phyloP scores from a whole-genome alignment of 208 protist genomes.

The Trypanosoma brucei region DNA sequence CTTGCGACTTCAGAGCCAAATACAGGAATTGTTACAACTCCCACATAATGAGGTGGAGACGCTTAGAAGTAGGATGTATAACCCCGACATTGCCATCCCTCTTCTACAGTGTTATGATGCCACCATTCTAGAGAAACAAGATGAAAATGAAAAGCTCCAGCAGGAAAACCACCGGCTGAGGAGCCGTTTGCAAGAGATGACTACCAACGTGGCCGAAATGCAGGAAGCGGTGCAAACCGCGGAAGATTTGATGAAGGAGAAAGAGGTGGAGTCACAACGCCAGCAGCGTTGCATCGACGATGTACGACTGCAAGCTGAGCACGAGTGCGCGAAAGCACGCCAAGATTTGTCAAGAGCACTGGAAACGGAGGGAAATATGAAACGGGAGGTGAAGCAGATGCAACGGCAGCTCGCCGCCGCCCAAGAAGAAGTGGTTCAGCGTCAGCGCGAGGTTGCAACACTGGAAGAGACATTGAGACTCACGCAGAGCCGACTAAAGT shows the following conservation, averaged over 20 bases:
- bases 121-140: conserved; percentile 64
- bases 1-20: conserved; percentile 57
- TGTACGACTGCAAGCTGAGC: conserved; percentile 24
- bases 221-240: conserved; percentile 40
- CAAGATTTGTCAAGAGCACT: conserved; percentile 27
- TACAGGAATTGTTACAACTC: conserved; percentile 71
- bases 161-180: conserved; percentile 28
- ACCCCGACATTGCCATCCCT: conserved; percentile 79
- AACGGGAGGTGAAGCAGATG: conserved; percentile 16
- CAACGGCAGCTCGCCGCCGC: conserved; percentile 12
- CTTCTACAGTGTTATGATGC: conserved; percentile 86
- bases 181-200: conserved; percentile 19
- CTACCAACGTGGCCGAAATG: conserved; percentile 32
- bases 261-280: conserved; percentile 28
- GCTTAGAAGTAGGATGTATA: conserved; percentile 64
- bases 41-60: conserved; percentile 51
- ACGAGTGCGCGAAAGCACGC: conserved; percentile 18
- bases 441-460: conserved; percentile 12
- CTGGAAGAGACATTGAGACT: conserved; percentile 27
- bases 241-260: conserved; percentile 50
- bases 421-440: conserved; percentile 15
- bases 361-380: conserved; percentile 10
- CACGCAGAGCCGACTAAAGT: conserved; percentile 18
- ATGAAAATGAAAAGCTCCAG: conserved; percentile 38
- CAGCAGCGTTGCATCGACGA: conserved; percentile 29